phyloP scores from a whole-genome alignment of 768 basidiomycete species.

The Cubamyces sp. region DNA sequence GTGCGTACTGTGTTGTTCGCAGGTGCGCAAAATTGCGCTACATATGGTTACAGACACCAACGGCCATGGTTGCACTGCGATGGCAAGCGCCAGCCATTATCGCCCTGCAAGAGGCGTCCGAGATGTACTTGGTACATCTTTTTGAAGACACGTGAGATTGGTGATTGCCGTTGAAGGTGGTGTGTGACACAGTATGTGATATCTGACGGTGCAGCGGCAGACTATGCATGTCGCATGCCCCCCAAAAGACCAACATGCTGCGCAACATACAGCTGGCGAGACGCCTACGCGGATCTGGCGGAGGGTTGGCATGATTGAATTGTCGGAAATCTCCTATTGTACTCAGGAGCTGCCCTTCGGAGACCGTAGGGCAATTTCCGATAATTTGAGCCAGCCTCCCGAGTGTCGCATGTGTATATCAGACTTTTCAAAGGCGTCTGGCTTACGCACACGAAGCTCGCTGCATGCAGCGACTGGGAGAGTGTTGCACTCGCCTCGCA shows the following conservation, averaged over 20 bases:
- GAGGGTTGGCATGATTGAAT: slow-evolving; percentile 56
- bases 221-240: slow-evolving; percentile 95
- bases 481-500: too few species aligned
- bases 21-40: slow-evolving; percentile 95
- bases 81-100: slow-evolving; percentile 96
- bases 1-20: background rate
- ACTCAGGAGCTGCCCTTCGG: too few species aligned
- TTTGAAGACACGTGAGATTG: slow-evolving; percentile 96
- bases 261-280: slow-evolving; percentile 96
- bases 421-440: too few species aligned
- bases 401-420: too few species aligned
- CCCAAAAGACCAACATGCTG: slow-evolving; percentile 97
- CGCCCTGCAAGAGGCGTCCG: slow-evolving; percentile 95
- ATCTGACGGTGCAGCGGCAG: slow-evolving; percentile 56
- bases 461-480: too few species aligned
- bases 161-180: background rate
- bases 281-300: slow-evolving; percentile 91
- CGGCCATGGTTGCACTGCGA: slow-evolving; percentile 61
- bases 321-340: too few species aligned
- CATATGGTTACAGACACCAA: slow-evolving; percentile 85
- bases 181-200: background rate
- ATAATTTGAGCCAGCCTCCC: background rate
- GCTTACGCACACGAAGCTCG: too few species aligned
- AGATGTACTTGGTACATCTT: slow-evolving; percentile 93
- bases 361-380: too few species aligned